phyloP scores from a whole-genome alignment of 345 rosid genomes.

The Bruguiera parviflora region DNA sequence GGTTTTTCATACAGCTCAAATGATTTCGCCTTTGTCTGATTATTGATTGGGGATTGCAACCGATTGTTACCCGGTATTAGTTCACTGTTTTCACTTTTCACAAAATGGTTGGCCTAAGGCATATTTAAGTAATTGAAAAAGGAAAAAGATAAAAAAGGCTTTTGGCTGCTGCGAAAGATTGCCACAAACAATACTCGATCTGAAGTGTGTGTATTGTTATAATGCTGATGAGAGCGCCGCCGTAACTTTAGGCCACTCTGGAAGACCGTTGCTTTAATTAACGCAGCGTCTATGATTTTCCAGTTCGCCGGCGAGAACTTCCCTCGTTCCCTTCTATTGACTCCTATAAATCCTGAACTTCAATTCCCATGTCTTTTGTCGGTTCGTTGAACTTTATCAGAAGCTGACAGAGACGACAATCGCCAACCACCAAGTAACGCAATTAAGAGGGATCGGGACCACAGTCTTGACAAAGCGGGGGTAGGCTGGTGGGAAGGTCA shows the following conservation, averaged over 20 bases:
- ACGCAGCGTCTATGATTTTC: not conserved
- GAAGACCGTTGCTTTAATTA: too few species aligned
- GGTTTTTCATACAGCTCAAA: not conserved
- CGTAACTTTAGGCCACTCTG: not conserved
- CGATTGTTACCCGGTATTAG: not conserved
- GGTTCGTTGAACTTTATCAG: not conserved
- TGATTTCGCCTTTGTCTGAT: slow-evolving; percentile 7
- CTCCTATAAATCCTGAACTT: not conserved
- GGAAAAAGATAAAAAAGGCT: not conserved
- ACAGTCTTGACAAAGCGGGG: not conserved
- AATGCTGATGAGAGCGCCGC: slow-evolving; percentile 1
- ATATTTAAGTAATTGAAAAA: not conserved
- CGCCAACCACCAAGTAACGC: not conserved
- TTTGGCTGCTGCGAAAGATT: not conserved
- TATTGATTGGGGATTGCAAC: slow-evolving; percentile 9
- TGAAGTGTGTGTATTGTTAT: slow-evolving; percentile 22
- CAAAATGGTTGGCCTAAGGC: not conserved
- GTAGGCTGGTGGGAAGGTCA: not conserved
- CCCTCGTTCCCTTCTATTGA: not conserved
- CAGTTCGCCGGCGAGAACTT: too few species aligned
- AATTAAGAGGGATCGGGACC: not conserved
- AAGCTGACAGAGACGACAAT: not conserved
- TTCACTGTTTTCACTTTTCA: too few species aligned
- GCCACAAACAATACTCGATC: not conserved
- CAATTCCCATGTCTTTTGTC: not conserved